These are phyloP conservation scores for Warburgia ugandensis DNA, from an alignment of 164 flowering plant species.

Conservation along the genomic window DNA sequence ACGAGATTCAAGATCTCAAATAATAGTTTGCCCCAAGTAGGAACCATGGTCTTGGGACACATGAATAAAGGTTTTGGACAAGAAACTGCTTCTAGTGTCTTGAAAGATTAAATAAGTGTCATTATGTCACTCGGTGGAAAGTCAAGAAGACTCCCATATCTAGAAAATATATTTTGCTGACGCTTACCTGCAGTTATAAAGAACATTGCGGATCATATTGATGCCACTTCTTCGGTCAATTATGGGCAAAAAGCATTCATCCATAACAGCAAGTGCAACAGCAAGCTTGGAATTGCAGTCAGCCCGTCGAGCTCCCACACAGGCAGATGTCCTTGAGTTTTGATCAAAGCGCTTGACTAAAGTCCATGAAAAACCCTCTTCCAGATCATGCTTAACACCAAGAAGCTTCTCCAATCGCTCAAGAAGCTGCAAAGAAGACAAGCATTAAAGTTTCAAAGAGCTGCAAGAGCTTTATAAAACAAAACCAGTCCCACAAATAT, in stretches of 20 bases:
- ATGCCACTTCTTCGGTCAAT: slow-evolving; percentile 75
- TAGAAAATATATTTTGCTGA: too few relatives aligned
- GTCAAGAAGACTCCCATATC: too few relatives aligned
- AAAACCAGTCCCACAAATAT: too few relatives aligned
- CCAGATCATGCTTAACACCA: slow-evolving; percentile 80
- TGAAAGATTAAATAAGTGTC: too few relatives aligned
- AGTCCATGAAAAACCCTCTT: slow-evolving; percentile 87
- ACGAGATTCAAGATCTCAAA: too few relatives aligned
- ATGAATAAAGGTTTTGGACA: too few relatives aligned
- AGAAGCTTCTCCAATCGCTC: slow-evolving; percentile 59
- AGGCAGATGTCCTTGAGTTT: slow-evolving; percentile 30
- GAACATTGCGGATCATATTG: slow-evolving; percentile 68
- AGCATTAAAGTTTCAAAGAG: too few relatives aligned
- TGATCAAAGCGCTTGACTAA: slow-evolving; percentile 55
- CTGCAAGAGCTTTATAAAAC: too few relatives aligned
- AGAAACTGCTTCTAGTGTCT: too few relatives aligned
- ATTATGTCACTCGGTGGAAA: too few relatives aligned
- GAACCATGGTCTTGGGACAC: too few relatives aligned
- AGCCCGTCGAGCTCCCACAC: slow-evolving; percentile 44
- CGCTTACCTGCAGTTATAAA: slow-evolving; percentile 91
- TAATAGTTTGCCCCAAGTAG: too few relatives aligned
- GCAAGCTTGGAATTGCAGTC: slow-evolving; percentile 93
- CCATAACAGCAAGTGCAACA: slow-evolving; percentile 80
- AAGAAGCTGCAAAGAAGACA: slow-evolving; percentile 45
- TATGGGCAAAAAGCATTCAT: slow-evolving; percentile 93